phyloP scores from a whole-genome alignment of 805 yeast species.

The Metschnikowia borealis region DNA sequence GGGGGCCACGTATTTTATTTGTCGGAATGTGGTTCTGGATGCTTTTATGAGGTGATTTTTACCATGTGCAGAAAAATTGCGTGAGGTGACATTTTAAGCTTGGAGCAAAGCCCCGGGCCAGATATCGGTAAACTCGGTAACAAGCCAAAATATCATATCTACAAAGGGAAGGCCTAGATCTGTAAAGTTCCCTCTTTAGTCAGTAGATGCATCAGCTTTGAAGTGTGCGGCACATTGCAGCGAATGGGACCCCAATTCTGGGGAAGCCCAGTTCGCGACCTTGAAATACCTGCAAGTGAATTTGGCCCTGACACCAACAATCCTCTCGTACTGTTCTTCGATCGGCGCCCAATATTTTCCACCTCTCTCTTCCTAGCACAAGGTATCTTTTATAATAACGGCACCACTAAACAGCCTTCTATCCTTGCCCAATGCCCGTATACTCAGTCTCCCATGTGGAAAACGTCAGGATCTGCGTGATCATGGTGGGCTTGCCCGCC shows the following conservation, averaged over 20 bases:
- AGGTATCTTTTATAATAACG: no score
- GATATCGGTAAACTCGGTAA: no score
- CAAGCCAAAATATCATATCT: not conserved
- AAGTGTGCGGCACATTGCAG: not conserved
- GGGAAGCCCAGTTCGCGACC: constrained; percentile 4
- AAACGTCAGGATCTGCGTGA: constrained; percentile 76
- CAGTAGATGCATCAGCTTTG: not conserved
- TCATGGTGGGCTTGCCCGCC: constrained; percentile 85
- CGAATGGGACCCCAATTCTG: constrained; percentile 1
- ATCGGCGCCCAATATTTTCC: no score
- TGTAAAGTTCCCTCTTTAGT: not conserved
- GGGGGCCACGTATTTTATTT: not conserved
- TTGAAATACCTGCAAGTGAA: constrained; percentile 1
- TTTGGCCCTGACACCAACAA: not conserved
- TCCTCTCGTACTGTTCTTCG: not conserved
- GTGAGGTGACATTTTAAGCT: not conserved
- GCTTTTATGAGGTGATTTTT: not conserved
- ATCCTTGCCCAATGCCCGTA: constrained; percentile 44
- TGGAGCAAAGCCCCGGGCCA: no score
- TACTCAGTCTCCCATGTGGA: constrained; percentile 58
- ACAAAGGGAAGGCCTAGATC: not conserved
- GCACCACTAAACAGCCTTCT: no score
- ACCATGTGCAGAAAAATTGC: constrained; percentile 1
- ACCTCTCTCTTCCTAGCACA: no score
- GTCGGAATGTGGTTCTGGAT: no score